These are phyloP conservation scores for Polychaeton citri DNA, from an alignment of 2,329 filamentous ascomycete species.

Conservation along the genomic window DNA sequence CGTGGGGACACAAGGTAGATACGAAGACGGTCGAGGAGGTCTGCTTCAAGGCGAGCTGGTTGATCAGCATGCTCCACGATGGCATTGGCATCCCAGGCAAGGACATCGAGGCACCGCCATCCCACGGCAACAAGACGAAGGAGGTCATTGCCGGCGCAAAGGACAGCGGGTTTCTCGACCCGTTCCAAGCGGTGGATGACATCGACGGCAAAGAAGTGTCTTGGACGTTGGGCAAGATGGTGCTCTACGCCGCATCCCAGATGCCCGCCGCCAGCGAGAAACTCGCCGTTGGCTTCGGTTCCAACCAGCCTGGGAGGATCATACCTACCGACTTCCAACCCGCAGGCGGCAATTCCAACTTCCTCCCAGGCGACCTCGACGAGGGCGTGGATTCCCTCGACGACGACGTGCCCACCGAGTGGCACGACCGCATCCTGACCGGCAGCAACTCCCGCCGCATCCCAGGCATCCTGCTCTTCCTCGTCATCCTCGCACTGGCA, in stretches of 20 bases:
- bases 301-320: slow-evolving; percentile 50
- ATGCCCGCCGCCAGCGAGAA: slow-evolving; percentile 47
- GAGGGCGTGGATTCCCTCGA: slow-evolving; percentile 29
- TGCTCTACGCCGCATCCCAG: slow-evolving; percentile 86
- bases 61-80: slow-evolving; percentile 92
- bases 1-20: slow-evolving; percentile 64
- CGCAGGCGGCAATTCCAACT: slow-evolving; percentile 46
- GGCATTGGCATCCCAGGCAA: slow-evolving; percentile 78
- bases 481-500: slow-evolving; percentile 57
- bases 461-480: slow-evolving; percentile 62
- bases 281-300: slow-evolving; percentile 83
- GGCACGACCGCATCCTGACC: slow-evolving; percentile 50
- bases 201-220: slow-evolving; percentile 85
- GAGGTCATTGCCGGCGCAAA: slow-evolving; percentile 55
- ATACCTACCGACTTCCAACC: slow-evolving; percentile 61
- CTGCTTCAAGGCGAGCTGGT: slow-evolving; percentile 96
- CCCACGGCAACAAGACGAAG: slow-evolving; percentile 56
- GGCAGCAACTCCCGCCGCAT: slow-evolving; percentile 51
- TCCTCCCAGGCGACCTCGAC: slow-evolving; percentile 26
- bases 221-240: slow-evolving; percentile 95
- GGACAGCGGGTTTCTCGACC: slow-evolving; percentile 61
- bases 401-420: slow-evolving; percentile 30
- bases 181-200: slow-evolving; percentile 88
- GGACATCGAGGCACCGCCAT: slow-evolving; percentile 23
- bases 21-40: slow-evolving; percentile 66